Percentiles rank a stretch among this genome's conserved stretches.
Conservation (phyloP, 495 filamentous ascomycete species). For the Hypoxylon subgilvum region DNA sequence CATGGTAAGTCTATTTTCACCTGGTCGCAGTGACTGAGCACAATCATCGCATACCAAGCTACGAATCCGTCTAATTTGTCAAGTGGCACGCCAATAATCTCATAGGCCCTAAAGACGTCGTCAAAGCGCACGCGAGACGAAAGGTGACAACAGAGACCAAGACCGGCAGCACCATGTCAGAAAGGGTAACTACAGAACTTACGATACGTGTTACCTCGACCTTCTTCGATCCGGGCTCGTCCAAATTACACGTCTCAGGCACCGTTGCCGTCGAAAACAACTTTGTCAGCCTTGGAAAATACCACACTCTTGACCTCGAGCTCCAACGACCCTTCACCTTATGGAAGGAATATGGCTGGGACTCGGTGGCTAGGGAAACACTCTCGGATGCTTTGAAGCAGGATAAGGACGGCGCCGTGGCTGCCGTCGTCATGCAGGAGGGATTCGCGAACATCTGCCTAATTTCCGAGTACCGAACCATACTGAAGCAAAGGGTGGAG, state of each 20-base stretch:
- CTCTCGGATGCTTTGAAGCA: constrained; percentile 80
- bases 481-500: constrained; percentile 87
- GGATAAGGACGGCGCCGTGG: constrained; percentile 76
- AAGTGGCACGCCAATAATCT: constrained; percentile 98
- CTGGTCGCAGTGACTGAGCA: too few relatives aligned
- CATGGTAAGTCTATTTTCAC: constrained; percentile 68
- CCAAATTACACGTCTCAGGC: constrained; percentile 84
- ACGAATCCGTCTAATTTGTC: constrained; percentile 1
- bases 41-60: background rate
- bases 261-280: constrained; percentile 82
- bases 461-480: constrained; percentile 88
- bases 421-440: constrained; percentile 93
- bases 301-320: constrained; percentile 91
- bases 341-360: constrained; percentile 89
- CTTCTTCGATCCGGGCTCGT: constrained; percentile 87
- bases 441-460: constrained; percentile 91
- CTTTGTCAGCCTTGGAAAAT: constrained; percentile 79
- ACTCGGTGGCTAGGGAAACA: constrained; percentile 80
- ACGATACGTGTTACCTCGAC: constrained; percentile 80
- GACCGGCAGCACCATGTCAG: constrained; percentile 76
- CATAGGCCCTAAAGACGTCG: constrained; percentile 76
- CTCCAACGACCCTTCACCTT: constrained; percentile 70
- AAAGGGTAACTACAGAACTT: constrained; percentile 78
- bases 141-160: constrained; percentile 72
- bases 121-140: constrained; percentile 83